Evolutionary conservation across 1,139 yeast species (phyloP).

Genomic region (Yamadazyma pseudoaaseri): DNA sequence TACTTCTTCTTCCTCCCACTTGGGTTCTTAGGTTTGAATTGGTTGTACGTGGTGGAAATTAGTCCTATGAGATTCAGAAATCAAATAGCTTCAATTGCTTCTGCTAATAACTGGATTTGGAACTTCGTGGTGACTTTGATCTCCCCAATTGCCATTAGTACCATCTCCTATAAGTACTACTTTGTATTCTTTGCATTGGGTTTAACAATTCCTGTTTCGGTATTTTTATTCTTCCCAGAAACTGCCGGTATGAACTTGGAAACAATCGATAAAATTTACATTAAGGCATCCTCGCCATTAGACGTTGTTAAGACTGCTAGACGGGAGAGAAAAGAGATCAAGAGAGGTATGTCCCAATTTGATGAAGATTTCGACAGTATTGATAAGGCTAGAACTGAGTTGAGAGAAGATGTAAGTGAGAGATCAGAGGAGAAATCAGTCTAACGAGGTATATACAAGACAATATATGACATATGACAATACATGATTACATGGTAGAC

Average conservation of each 20-base stretch:
- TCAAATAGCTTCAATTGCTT: constrained; percentile 29
- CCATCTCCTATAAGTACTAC: constrained; percentile 29
- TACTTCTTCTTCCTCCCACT: constrained; percentile 29
- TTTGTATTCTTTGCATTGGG: constrained; percentile 37
- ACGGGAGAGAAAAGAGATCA: constrained; percentile 1
- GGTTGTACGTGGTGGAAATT: constrained; percentile 39
- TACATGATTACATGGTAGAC: no score
- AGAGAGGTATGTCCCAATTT: background rate
- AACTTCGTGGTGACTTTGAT: constrained; percentile 42
- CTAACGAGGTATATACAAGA: no score
- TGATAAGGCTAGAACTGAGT: background rate
- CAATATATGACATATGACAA: no score
- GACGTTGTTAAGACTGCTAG: constrained; percentile 3
- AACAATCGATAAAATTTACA: constrained; percentile 54
- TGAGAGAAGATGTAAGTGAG: background rate
- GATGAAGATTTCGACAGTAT: background rate
- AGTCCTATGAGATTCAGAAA: constrained; percentile 29
- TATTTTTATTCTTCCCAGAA: constrained; percentile 57
- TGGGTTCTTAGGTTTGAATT: constrained; percentile 27
- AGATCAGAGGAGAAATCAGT: no score
- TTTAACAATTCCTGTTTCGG: constrained; percentile 41
- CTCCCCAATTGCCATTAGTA: constrained; percentile 29
- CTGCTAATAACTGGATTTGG: constrained; percentile 34
- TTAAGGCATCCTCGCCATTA: constrained; percentile 1
- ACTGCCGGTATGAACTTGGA: constrained; percentile 58